Percentiles rank a stretch among this genome's conserved stretches.
Evolutionary conservation across 2,329 filamentous ascomycete genomes (phyloP).

Genomic region (Cercospora sp.): DNA sequence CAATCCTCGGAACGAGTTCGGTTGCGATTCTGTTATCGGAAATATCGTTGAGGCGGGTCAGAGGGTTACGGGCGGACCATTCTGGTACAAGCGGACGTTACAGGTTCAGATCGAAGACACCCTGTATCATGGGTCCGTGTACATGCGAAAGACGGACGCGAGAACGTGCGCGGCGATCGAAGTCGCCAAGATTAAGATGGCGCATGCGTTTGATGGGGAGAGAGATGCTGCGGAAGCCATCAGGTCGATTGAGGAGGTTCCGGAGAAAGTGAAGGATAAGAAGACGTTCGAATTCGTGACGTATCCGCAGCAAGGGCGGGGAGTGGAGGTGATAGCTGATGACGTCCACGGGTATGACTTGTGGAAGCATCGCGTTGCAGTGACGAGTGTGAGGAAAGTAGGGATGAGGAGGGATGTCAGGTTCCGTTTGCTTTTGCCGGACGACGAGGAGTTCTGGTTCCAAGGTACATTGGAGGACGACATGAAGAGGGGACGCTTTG

Average conservation of each 20-base stretch:
- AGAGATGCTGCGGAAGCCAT: neutral
- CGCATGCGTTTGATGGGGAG: neutral
- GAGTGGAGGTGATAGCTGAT: neutral
- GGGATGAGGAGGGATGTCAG: neutral
- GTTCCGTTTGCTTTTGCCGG: neutral
- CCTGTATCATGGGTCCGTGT: neutral
- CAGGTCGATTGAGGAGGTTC: neutral
- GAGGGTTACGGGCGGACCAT: neutral
- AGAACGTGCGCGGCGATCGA: neutral
- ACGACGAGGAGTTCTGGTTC: neutral
- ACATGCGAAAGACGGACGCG: neutral
- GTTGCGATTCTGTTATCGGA: neutral
- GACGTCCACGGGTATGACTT: conserved; percentile 3
- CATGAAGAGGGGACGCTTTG: conserved; percentile 1
- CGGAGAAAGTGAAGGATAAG: neutral
- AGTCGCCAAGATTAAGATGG: neutral
- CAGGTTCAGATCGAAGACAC: neutral
- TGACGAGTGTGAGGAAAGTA: neutral
- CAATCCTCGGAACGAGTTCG: neutral
- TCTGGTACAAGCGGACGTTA: conserved; percentile 5
- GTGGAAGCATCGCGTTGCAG: neutral
- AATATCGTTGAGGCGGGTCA: neutral
- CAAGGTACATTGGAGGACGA: neutral
- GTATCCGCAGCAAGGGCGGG: neutral
- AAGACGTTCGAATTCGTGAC: conserved; percentile 3